phyloP scores from a whole-genome alignment of 257 asterid genomes.

The Leptodermis oblonga region DNA sequence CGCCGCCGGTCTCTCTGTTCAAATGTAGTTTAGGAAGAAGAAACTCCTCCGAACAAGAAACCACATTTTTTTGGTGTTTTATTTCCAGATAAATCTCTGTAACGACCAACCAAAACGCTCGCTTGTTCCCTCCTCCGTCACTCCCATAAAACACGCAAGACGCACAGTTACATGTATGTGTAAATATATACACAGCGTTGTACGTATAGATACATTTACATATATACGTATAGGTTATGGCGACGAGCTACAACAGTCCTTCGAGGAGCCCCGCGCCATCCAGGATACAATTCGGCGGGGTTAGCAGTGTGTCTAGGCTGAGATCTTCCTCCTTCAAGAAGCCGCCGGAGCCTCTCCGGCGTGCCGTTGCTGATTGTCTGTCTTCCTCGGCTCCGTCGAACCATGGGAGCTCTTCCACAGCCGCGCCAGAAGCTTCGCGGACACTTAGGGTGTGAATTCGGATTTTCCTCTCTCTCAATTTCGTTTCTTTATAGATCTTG shows the following conservation, averaged over 20 bases:
- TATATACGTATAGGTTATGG: constrained; percentile 27
- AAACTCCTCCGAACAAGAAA: not conserved
- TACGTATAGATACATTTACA: constrained; percentile 5
- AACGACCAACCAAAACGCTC: not conserved
- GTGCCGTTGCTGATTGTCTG: constrained; percentile 93
- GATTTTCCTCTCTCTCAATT: constrained; percentile 16
- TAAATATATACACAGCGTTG: constrained; percentile 1
- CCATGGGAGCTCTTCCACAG: constrained; percentile 34
- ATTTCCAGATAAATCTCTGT: constrained; percentile 6
- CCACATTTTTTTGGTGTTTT: too few relatives aligned
- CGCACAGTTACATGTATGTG: not conserved
- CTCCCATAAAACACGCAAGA: not conserved
- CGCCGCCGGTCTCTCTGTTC: not conserved
- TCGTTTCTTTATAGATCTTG: constrained; percentile 11
- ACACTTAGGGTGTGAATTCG: constrained; percentile 71
- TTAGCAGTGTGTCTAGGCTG: constrained; percentile 57
- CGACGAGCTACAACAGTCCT: constrained; percentile 57
- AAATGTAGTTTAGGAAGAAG: constrained; percentile 14
- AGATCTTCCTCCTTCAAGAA: constrained; percentile 85
- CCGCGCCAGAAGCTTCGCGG: constrained; percentile 68
- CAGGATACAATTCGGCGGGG: constrained; percentile 68
- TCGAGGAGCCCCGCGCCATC: constrained; percentile 71
- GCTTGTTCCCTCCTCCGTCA: not conserved
- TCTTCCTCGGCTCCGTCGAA: constrained; percentile 75
- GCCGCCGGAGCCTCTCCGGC: constrained; percentile 98